These are phyloP conservation scores for Grigorovia transvaalensis DNA, from an alignment of 805 yeast species.

Conservation along the genomic window DNA sequence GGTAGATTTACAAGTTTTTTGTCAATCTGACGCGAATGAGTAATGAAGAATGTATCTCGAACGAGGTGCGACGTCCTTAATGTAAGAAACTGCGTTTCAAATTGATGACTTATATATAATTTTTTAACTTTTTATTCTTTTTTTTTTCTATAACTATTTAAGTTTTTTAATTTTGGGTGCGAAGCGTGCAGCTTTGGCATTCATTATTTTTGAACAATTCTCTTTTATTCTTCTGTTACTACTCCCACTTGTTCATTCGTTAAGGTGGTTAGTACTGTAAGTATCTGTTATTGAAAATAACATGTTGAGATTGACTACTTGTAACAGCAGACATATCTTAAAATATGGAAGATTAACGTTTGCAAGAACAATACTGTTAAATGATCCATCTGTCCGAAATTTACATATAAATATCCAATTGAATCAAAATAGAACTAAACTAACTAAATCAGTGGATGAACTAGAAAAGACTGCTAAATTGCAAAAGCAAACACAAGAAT, in stretches of 20 bases:
- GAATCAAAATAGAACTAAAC: background rate
- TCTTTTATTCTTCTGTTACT: background rate
- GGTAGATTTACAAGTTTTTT: background rate
- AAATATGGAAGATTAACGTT: background rate
- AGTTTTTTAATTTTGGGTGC: background rate
- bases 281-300: too few species aligned
- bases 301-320: background rate
- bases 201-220: background rate
- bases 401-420: background rate
- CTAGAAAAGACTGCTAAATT: background rate
- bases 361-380: background rate
- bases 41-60: background rate
- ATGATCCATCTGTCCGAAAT: background rate
- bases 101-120: too few species aligned
- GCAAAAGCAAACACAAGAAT: constrained; percentile 2
- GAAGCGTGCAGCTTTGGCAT: background rate
- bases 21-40: background rate
- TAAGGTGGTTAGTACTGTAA: background rate
- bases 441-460: background rate
- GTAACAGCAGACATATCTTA: background rate
- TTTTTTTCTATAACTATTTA: too few species aligned
- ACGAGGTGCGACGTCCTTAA: background rate
- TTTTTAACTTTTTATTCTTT: too few species aligned
- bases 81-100: background rate
- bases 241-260: background rate